Conservation (phyloP, 2,329 filamentous ascomycete genomes). For the Ophiostoma ulmi region DNA sequence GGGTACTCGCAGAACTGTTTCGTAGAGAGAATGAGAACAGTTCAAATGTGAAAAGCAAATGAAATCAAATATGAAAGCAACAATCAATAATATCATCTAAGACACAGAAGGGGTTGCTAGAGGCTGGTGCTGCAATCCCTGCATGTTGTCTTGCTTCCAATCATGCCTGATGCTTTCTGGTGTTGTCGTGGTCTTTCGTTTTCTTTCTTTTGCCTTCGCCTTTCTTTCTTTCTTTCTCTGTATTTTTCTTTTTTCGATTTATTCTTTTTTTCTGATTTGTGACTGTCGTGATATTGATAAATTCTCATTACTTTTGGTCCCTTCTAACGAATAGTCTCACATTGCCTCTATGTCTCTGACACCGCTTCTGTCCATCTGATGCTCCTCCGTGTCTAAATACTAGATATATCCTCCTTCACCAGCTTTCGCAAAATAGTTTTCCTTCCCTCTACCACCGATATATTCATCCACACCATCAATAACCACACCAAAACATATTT, state of each 20-base stretch:
- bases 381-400: background rate
- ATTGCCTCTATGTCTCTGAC: background rate
- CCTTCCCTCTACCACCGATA: background rate
- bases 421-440: background rate
- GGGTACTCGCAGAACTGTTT: background rate
- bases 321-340: background rate
- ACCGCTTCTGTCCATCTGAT: background rate
- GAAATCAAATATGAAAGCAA: background rate
- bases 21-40: background rate
- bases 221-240: background rate
- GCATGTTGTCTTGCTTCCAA: constrained; percentile 8
- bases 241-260: background rate
- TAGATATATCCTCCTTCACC: background rate
- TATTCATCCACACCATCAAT: background rate
- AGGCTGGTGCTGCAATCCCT: constrained; percentile 17
- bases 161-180: background rate
- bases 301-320: background rate
- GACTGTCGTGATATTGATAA: background rate
- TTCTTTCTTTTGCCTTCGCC: background rate
- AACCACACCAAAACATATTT: background rate
- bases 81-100: background rate
- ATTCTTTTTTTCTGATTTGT: background rate
- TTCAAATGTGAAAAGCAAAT: background rate
- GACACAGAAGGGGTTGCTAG: background rate
- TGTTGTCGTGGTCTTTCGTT: background rate